Base-by-base conservation (phyloP, 495 filamentous ascomycete genomes). In the Rostrohypoxylon terebratum region DNA sequence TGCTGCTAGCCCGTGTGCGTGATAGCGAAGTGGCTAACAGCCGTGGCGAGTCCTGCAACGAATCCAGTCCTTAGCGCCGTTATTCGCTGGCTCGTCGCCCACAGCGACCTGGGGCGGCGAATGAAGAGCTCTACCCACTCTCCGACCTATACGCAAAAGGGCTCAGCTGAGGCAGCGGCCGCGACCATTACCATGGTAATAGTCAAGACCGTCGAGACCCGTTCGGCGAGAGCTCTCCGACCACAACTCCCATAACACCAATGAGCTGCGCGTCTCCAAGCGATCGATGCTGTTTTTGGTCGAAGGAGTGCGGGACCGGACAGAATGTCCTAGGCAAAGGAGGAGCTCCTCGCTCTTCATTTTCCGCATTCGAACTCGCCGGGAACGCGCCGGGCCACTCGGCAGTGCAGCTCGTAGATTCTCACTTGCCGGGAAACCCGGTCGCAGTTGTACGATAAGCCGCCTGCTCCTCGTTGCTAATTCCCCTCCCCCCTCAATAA, bases 221-320 rank as follows among this genome's bases (percentile, higher is more conserved):
- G 63, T 51, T 45, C 62, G 71, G 71, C 34, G 42, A 51, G 59
- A 66, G 31, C 38, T 44, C 45, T 69, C 66, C 40, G 60, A 65
- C 38, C 23, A 63, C 45, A 55, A 14, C 21, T 47, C 45, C 28
- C 23, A 63, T 53, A 55, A 14, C 33, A 47, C 45, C 28, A 57
- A 66, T 60, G 45, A 53, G 60, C 55, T 36, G 48, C 36, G 25
- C 63, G 58, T 67, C 65, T 65, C 66, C 62, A 63, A 69, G 66
- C 71, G 71, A 74, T 74, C 71, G 71, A 70, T 74, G 66, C 62
- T 25, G 66, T 70, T 74, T 74, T 74, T 44, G 58, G 71, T 45
- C 51, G 54, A 38, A 67, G 51, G 33, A 59, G 63, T 70, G 71
- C 71, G 66, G 71, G 71, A 69, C 71, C 71, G 58, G 36, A 50